Evolutionary conservation across 2,329 filamentous ascomycete species (phyloP), one percentile per base, ranked within the genome.

Genomic region (Cytospora leucostoma): DNA sequence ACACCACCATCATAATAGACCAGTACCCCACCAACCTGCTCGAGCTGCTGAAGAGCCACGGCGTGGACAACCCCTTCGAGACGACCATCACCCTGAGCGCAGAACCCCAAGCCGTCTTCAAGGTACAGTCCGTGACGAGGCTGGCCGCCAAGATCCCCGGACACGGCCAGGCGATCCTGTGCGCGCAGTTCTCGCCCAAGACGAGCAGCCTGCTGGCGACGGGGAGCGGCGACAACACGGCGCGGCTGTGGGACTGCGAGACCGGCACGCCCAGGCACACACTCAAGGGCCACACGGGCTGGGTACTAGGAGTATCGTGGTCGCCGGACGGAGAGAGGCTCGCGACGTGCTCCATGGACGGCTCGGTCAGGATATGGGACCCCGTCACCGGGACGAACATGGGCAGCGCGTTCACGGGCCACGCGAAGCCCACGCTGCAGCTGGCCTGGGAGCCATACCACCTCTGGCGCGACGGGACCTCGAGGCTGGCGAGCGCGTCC

Each of bases 401-500:
- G 7, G 91, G 91, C 4, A 83, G 84, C 19, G 83, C 88, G 15
- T 80, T 97, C 70, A 93, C 90, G 71, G 95, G 94, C 0, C 95
- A 98, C 73, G 84, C 86, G 0, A 96, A 96, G 76, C 96, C 91
- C 87, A 89, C 97, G 62, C 94, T 90, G 21, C 92, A 87, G 71
- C 80, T 97, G 54, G 87, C 90, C 0, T 99, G 95, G 95, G 92
- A 98, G 74, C 95, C 95, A 11, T 97, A 93, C 75, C 94, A 98
- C 74, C 78, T 91, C 21, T 93, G 94, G 81, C 78, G 83, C 19
- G 82, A 84, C 59, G 90, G 87, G n/a, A 86, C 89, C 15, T 89
- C 91, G 15, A 85, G 92, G 57, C 78, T 99, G 60, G 95, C 92
- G 3, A 96, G 91, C 27, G 90, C 91, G 0, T 95, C 91, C 55